Percentiles rank a stretch among this genome's conserved stretches.
phyloP scores from a whole-genome alignment of 768 basidiomycete genomes.

The Mycena sanguinolenta region DNA sequence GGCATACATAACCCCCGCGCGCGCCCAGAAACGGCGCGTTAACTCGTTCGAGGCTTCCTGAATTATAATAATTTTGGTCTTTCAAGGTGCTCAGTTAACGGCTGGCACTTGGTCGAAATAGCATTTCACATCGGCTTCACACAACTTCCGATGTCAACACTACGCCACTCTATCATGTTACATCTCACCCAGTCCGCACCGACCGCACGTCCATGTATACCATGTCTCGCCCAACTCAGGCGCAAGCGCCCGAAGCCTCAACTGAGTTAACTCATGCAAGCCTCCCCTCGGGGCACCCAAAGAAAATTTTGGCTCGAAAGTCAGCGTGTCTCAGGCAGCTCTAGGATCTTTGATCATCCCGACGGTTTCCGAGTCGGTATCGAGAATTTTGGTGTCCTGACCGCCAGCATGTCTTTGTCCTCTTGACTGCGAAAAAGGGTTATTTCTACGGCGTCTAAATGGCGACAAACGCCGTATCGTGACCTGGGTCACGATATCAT shows the following conservation, averaged over 20 bases:
- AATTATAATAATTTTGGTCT: background rate
- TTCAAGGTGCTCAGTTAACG: too few relatives aligned
- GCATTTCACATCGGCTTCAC: background rate
- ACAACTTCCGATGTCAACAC: background rate
- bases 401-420: conserved; percentile 86
- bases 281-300: background rate
- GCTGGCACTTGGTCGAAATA: background rate
- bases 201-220: background rate
- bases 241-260: background rate
- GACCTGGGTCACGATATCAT: background rate
- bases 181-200: background rate
- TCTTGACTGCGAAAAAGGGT: conserved; percentile 79
- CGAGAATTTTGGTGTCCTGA: conserved; percentile 93
- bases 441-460: background rate
- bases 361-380: conserved; percentile 95
- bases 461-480: background rate
- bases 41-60: background rate
- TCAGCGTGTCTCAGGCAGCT: conserved; percentile 83
- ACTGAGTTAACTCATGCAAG: conserved; percentile 1
- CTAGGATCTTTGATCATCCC: conserved; percentile 94
- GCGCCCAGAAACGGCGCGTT: background rate
- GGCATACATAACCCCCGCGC: background rate
- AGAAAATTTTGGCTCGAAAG: background rate
- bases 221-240: background rate
- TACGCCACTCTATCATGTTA: background rate